Evolutionary conservation across 352 stramenopile species (phyloP), one percentile per base, ranked within the genome.

Genomic region (Achlya hypogyna): DNA sequence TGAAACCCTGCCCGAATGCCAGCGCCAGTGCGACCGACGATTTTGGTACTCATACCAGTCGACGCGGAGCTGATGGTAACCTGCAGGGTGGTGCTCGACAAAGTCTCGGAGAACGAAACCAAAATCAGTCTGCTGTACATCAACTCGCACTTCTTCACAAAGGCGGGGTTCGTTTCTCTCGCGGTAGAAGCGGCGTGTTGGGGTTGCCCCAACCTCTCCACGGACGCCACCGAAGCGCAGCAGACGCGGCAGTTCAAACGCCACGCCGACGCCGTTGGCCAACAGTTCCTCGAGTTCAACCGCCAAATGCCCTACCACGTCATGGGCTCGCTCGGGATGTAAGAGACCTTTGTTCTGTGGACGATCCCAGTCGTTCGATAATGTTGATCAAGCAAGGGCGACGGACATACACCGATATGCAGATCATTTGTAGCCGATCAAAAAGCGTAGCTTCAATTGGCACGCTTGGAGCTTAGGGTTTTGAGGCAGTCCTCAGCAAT

Each of bases 161-260:
- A 54, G 23, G 60, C 18, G 18, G 60, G 60, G 4, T 27, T 51
- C 22, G 51, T 49, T 18, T 49, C 60, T 9, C 28, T 67, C 20
- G 4, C 25, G 23, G 60, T 59, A 67, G 60, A 67, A n/a, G 60
- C 60, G 2, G 14, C 38, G 22, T 49, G 60, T n/a, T 67, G 51
- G 22, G 51, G 60, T 18, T 22, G 20, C 23, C 3, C n/a, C 12
- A n/a, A 56, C 49, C 31, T 56, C 25, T n/a, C 49, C 10, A 35
- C 49, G 12, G 49, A 56, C 49, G 25, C 31, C 2, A 38, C 49
- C 2, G 25, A 38, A 10, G 25, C 16, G 16, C 25, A 56, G 25
- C 49, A 22, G 10, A 20, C 25, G 31, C 25, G 20, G 16, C 25
- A 16, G 12, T 56, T 56, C 49, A 56, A 56, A n/a, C 49, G 49